A percentile compares a stretch with the other conserved stretches of the same genome.
These are phyloP conservation scores for Pichia rugopelliculosa DNA, from an alignment of 805 yeast species.

Conservation along the genomic window DNA sequence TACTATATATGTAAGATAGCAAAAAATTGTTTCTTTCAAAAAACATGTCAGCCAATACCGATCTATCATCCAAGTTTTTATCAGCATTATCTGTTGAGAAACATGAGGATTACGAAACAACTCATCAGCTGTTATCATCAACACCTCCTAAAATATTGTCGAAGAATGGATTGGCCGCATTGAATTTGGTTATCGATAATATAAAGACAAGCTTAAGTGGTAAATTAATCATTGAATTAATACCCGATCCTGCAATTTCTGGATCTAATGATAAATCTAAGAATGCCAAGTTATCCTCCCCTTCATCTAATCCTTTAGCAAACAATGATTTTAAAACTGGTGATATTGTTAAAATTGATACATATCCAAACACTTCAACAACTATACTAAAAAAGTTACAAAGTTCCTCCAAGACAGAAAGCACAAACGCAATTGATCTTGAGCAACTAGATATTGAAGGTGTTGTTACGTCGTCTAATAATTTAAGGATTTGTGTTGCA, in stretches of 20 bases:
- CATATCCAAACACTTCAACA: constrained; percentile 29
- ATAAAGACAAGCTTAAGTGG: constrained; percentile 78
- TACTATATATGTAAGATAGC: no score
- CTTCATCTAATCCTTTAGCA: constrained; percentile 18
- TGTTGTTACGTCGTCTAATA: constrained; percentile 51
- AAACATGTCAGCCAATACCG: constrained; percentile 10
- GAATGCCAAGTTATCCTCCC: constrained; percentile 28
- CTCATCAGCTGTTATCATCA: constrained; percentile 35
- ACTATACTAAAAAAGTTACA: constrained; percentile 21
- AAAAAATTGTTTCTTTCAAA: background rate
- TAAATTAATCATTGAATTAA: constrained; percentile 54
- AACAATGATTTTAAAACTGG: constrained; percentile 52
- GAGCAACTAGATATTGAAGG: constrained; percentile 40
- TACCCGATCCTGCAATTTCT: constrained; percentile 29
- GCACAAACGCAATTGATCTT: constrained; percentile 18
- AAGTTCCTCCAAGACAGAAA: constrained; percentile 25
- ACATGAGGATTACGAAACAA: constrained; percentile 44
- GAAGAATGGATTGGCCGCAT: constrained; percentile 64
- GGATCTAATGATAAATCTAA: constrained; percentile 13
- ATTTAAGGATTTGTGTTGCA: constrained; percentile 45
- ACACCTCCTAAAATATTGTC: constrained; percentile 62
- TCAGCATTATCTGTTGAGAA: constrained; percentile 41
- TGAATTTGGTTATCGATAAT: constrained; percentile 54
- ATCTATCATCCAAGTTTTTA: constrained; percentile 32
- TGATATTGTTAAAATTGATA: constrained; percentile 63